phyloP scores from a whole-genome alignment of 139 green algal genomes.

The Chlamydomonas asymmetrica region DNA sequence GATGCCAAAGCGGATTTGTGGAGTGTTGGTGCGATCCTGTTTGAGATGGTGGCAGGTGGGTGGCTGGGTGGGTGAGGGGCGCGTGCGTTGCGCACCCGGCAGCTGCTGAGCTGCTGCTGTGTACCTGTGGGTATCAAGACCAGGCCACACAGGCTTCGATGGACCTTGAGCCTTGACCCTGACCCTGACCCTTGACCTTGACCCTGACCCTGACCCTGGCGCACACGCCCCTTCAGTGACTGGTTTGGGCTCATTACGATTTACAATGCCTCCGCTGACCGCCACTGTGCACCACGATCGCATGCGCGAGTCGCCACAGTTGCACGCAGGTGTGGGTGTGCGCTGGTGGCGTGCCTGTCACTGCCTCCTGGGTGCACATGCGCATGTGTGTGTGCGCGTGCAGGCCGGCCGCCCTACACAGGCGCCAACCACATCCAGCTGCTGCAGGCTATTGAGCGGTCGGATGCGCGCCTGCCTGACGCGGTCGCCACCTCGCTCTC shows the following conservation, averaged over 20 bases:
- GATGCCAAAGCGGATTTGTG: slow-evolving; percentile 89
- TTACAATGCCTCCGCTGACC: too few relatives aligned
- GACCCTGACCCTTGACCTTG: too few relatives aligned
- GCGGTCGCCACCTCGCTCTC: slow-evolving; percentile 54
- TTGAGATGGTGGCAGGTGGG: slow-evolving; percentile 80
- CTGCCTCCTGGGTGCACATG: background rate
- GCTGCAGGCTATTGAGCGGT: slow-evolving; percentile 88
- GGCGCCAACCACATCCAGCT: slow-evolving; percentile 91
- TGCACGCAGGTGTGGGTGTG: too few relatives aligned
- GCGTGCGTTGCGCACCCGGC: background rate
- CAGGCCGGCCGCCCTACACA: slow-evolving; percentile 81
- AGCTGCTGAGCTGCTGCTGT: background rate
- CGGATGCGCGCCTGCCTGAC: slow-evolving; percentile 69
- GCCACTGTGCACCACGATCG: too few relatives aligned
- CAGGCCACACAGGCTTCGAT: too few relatives aligned
- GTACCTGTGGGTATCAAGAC: background rate
- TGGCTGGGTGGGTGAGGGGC: background rate
- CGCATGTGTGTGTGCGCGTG: background rate
- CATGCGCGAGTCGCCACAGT: too few relatives aligned
- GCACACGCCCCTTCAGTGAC: too few relatives aligned
- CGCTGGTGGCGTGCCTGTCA: background rate
- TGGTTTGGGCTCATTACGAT: too few relatives aligned
- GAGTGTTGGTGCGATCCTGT: slow-evolving; percentile 95
- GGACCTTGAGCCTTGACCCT: too few relatives aligned
- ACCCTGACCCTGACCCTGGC: too few relatives aligned